Evolutionary conservation across 2,329 filamentous ascomycete genomes (phyloP), one percentile per base, ranked within the genome.

Genomic region (Colletotrichum coccodes): DNA sequence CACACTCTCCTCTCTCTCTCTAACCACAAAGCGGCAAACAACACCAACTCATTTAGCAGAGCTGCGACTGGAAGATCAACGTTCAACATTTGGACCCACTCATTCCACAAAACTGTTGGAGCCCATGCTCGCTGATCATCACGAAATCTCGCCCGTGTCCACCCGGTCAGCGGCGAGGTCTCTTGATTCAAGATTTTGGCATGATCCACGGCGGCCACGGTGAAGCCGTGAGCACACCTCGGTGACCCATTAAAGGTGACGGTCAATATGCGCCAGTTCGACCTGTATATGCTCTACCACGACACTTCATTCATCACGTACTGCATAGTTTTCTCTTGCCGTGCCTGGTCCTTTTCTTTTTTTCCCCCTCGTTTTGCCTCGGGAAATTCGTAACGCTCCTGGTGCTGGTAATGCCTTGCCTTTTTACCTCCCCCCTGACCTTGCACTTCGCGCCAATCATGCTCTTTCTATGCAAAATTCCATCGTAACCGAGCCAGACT

Each of bases 81-180:
- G 14, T 54, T 21, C 53, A 30, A 32, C 26, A 23, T 18, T 9
- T 12, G 6, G 23, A 40, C 56, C 62, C 56, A 53, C 62, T 14
- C 56, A 47, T 30, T 60, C 56, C 52, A 59, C 61, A 59, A 28
- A 56, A 56, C 32, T 59, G 42, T 50, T 58, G 50, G 53, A 57
- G 32, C 53, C 32, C 54, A 38, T 64, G 62, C 30, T 60, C 54
- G 59, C 21, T 38, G 56, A 64, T 67, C 64, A 67, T 67, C 52
- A 46, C 52, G 59, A 36, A 60, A 60, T 60, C 44, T 42, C 44
- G 56, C 58, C 28, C 49, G 49, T 50, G 30, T 36, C 62, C 62
- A 54, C 56, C 47, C 58, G 28, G 32, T 47, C 57, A 49, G 32
- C 42, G 32, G 21, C 57, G 9, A 38, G 44, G 59, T 52, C 60